These are phyloP conservation scores for Sphaerobolus stellatus DNA, from an alignment of 1,284 basidiomycete genomes.

Conservation along the genomic window DNA sequence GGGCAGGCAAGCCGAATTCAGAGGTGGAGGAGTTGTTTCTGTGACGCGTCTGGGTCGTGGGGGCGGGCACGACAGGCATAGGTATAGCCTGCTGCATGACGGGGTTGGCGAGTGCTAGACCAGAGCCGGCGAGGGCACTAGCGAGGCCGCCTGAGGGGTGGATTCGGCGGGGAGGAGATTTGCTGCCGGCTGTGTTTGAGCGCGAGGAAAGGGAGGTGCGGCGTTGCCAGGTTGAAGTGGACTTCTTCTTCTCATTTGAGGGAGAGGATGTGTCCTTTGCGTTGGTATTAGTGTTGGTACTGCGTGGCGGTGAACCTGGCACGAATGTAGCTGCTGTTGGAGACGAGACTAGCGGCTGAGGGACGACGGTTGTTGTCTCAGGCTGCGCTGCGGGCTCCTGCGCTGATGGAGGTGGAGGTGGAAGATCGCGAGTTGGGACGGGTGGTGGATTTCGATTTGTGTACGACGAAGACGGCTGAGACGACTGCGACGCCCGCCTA, in stretches of 20 bases:
- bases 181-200: not conserved
- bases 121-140: slow-evolving; percentile 63
- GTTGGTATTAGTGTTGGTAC: slow-evolving; percentile 23
- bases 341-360: not conserved
- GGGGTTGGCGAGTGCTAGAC: slow-evolving; percentile 63
- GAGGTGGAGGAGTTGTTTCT: not conserved
- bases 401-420: not conserved
- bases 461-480: slow-evolving; percentile 14
- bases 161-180: slow-evolving; percentile 1
- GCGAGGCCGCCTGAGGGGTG: slow-evolving; percentile 56
- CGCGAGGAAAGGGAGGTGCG: slow-evolving; percentile 3
- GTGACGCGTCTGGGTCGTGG: not conserved
- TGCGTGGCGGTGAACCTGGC: slow-evolving; percentile 18
- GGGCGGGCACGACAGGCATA: slow-evolving; percentile 33
- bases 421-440: not conserved
- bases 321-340: slow-evolving; percentile 27
- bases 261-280: slow-evolving; percentile 25
- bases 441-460: not conserved
- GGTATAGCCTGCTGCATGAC: slow-evolving; percentile 46
- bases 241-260: slow-evolving; percentile 29
- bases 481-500: slow-evolving; percentile 24
- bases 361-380: not conserved
- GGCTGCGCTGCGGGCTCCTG: not conserved
- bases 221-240: slow-evolving; percentile 2
- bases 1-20: not conserved